Base-by-base conservation (phyloP, 148 eudicot genomes). In the Amaranthus cruentus region DNA sequence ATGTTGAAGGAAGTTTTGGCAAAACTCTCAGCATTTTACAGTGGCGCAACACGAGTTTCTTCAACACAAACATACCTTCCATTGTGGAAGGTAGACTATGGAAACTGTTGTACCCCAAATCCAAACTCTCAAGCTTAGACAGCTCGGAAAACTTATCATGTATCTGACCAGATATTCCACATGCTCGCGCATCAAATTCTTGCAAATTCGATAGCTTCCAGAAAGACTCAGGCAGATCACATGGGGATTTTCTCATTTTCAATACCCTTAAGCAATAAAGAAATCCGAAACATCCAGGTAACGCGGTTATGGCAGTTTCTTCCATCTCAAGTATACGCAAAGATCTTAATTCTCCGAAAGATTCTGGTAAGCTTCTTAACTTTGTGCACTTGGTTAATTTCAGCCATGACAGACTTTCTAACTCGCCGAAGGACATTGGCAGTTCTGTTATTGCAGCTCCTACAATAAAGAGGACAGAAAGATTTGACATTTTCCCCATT, bases 1-100 rank as follows among this genome's bases (percentile, higher is more conserved):
- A 83, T 68, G 82, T 82, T 11, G 85, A 84, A 57, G 91, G 93
- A 47, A 89, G 86, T 55, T 72, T 78, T 76, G 93, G 93, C 14
- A 89, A 77, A 71, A 51, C 42, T 71, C 64, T 81, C 42, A 89
- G 85, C 68, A 76, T 6, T 77, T 79, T 68, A 77, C 93, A 89
- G 50, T 84, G 82, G 4, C 81, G 49, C 47, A 89, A 62, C 11
- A 55, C 11, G 47, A 89, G 86, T 81, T 77, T 71, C 76, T 78
- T 69, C 6, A 89, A 81, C 57, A 72, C 65, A 28, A 61, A 75
- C 7, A 89, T 84, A 63, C 83, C 83, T 76, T 78, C 77, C 69
- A 89, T 55, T 62, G 84, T 74, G 18, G 83, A 76, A 72, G 93
- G 93, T 51, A 89, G 84, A 74, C 81, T 72, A 56, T 64, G 64